Percentiles rank a stretch among this genome's conserved stretches.
Evolutionary conservation across 192 early-diverging fungal genomes (phyloP).

Genomic region (Rhizophagus sp.): DNA sequence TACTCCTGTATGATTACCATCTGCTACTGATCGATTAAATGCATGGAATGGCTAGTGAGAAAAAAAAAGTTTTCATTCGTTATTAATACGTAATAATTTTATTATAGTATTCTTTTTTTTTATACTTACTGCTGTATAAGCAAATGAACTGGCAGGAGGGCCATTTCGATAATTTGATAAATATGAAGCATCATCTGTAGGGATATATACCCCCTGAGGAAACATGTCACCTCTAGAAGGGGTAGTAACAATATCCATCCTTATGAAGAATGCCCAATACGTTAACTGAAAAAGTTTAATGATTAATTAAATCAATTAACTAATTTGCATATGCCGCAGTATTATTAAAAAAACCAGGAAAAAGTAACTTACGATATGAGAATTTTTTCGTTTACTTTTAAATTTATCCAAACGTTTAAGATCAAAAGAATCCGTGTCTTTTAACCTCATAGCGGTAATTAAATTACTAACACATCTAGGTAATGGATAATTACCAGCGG

Average conservation of each 20-base stretch:
- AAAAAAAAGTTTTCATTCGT: neutral
- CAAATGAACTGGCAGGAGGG: neutral
- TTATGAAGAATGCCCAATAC: neutral
- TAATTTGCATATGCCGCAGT: neutral
- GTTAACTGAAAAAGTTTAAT: neutral
- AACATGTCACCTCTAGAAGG: neutral
- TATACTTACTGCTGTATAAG: neutral
- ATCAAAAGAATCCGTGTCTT: neutral
- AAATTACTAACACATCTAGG: slow-evolving; percentile 8
- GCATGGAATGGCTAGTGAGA: neutral
- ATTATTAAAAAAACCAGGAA: neutral
- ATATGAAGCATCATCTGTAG: neutral
- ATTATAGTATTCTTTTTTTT: neutral
- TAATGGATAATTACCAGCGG: neutral
- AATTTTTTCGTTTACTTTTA: slow-evolving; percentile 6
- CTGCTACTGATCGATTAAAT: neutral
- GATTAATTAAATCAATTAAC: neutral
- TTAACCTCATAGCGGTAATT: neutral
- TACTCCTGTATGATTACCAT: neutral
- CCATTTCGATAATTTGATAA: neutral
- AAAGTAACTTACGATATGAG: slow-evolving; percentile 10
- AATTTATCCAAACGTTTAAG: neutral
- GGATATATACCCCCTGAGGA: neutral
- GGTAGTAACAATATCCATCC: neutral
- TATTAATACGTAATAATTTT: neutral